Conservation (phyloP, 352 stramenopile species). For the Phytophthora melonis region DNA sequence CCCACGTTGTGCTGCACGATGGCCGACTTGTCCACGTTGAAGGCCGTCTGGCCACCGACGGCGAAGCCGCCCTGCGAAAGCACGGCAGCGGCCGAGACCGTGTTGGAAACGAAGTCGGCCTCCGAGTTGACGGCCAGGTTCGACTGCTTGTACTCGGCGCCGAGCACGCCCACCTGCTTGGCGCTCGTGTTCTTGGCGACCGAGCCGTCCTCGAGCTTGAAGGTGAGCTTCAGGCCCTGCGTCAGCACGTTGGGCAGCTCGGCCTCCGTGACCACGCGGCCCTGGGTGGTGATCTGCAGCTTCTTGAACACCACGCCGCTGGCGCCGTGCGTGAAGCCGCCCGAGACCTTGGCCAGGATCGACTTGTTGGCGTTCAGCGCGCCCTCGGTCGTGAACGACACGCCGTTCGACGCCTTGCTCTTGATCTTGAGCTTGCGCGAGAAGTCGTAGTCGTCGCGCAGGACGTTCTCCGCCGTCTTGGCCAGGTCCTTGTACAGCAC, state of each 20-base stretch:
- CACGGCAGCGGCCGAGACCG: constrained; percentile 61
- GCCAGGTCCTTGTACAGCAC: constrained; percentile 86
- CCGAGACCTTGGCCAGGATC: constrained; percentile 84
- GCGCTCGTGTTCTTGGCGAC: constrained; percentile 77
- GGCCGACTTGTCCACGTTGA: constrained; percentile 86
- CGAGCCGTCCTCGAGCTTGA: constrained; percentile 87
- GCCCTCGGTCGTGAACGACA: constrained; percentile 81
- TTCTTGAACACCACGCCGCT: constrained; percentile 87
- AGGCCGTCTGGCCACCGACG: constrained; percentile 73
- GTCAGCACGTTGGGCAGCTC: constrained; percentile 84
- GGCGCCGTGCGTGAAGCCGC: constrained; percentile 75
- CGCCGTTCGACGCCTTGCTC: constrained; percentile 78
- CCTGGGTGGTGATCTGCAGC: constrained; percentile 87
- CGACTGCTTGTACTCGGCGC: constrained; percentile 82
- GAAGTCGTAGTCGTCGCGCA: constrained; percentile 84
- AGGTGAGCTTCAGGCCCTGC: constrained; percentile 80
- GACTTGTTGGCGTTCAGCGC: constrained; percentile 84
- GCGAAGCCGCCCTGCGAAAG: constrained; percentile 73
- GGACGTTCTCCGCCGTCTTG: constrained; percentile 81
- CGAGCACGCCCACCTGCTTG: constrained; percentile 79
- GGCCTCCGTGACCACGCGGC: constrained; percentile 78
- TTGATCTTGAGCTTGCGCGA: constrained; percentile 87
- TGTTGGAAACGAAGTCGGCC: constrained; percentile 81
- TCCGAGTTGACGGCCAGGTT: constrained; percentile 79
- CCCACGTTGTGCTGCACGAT: constrained; percentile 84